phyloP scores from a whole-genome alignment of 345 rosid genomes.

The Mercurialis annua region DNA sequence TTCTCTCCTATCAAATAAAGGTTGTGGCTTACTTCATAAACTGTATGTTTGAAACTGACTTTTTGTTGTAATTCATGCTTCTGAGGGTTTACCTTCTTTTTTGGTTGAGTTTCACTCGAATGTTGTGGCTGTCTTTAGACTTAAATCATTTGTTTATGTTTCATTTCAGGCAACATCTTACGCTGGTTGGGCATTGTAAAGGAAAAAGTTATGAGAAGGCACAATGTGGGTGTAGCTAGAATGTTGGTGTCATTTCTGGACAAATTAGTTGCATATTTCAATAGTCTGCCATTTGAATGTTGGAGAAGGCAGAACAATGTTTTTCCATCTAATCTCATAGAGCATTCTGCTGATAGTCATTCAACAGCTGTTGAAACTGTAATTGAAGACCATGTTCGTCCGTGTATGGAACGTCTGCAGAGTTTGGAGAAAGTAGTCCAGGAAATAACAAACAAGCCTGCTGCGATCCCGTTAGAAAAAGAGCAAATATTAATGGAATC shows the following conservation, averaged over 20 bases:
- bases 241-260: slow-evolving; percentile 41
- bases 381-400: slow-evolving; percentile 45
- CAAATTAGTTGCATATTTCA: slow-evolving; percentile 46
- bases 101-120: not conserved
- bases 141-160: not conserved
- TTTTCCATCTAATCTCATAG: slow-evolving; percentile 43
- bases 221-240: slow-evolving; percentile 31
- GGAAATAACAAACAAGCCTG: slow-evolving; percentile 63
- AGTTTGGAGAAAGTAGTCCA: slow-evolving; percentile 59
- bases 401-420: slow-evolving; percentile 74
- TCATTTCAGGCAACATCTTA: slow-evolving; percentile 36
- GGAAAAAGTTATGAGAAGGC: slow-evolving; percentile 43
- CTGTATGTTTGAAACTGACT: not conserved
- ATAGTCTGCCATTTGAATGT: slow-evolving; percentile 34
- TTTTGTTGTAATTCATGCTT: slow-evolving; percentile 5
- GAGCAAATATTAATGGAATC: slow-evolving; percentile 77
- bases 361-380: slow-evolving; percentile 26
- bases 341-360: slow-evolving; percentile 22
- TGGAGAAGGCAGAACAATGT: slow-evolving; percentile 54
- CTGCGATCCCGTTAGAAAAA: slow-evolving; percentile 71
- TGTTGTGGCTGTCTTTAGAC: not conserved
- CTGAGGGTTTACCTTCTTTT: not conserved
- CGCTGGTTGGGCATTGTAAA: slow-evolving; percentile 41
- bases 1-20: not conserved
- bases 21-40: not conserved